Conservation (phyloP, 108 stramenopile species). For the Tribonema minus region DNA sequence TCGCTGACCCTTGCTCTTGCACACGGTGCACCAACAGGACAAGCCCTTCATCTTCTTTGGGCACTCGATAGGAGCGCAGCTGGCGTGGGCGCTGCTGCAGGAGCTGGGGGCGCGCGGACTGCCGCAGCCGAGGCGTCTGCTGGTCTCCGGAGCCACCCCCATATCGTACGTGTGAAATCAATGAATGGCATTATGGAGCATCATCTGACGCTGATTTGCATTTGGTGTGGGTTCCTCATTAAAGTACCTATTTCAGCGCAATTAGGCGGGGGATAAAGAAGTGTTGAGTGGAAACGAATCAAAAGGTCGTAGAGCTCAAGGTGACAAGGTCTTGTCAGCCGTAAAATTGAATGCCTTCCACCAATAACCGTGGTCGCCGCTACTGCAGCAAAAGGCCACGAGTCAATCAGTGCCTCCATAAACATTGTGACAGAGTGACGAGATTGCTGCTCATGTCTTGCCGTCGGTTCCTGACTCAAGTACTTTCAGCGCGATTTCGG, state of each 20-base stretch:
- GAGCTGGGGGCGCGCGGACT: conserved; percentile 32
- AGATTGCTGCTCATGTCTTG: too few species aligned
- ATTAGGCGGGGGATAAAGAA: background rate
- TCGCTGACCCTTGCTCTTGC: too few species aligned
- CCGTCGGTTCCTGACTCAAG: too few species aligned
- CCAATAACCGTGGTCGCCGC: too few species aligned
- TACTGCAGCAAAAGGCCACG: too few species aligned
- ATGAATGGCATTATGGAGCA: background rate
- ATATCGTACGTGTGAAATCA: background rate
- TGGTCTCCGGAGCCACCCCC: background rate
- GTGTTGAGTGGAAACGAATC: background rate
- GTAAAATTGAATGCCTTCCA: too few species aligned
- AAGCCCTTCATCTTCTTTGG: conserved; percentile 38
- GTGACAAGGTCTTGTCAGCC: too few species aligned
- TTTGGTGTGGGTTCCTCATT: background rate
- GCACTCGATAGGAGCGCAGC: conserved; percentile 21
- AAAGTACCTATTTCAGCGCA: background rate
- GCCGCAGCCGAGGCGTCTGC: conserved; percentile 18
- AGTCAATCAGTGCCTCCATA: background rate
- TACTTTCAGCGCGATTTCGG: too few species aligned
- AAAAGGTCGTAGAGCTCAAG: too few species aligned
- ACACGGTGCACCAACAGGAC: background rate
- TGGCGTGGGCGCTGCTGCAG: background rate
- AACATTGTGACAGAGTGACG: too few species aligned
- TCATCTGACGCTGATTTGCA: background rate